Evolutionary conservation across 345 rosid species (phyloP).

Genomic region (Aegle marmelos): DNA sequence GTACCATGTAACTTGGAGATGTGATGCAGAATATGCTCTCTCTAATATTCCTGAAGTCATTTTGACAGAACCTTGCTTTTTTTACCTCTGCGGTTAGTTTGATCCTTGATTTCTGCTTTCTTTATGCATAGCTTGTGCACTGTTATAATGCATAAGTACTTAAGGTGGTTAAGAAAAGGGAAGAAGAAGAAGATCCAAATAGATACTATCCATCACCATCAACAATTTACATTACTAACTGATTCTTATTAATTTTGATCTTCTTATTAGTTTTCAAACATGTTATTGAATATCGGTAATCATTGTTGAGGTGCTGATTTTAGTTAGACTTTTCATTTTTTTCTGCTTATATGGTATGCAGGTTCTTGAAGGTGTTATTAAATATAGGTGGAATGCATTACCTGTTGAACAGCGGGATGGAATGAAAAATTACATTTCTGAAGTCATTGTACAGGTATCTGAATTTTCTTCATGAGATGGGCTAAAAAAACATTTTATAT

Average conservation of each 20-base stretch:
- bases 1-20: background rate
- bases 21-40: background rate
- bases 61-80: background rate
- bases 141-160: background rate
- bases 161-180: background rate
- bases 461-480: background rate
- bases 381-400: slow-evolving; percentile 98
- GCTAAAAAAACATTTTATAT: background rate
- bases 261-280: background rate
- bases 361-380: slow-evolving; percentile 98
- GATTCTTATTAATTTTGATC: background rate
- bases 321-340: background rate
- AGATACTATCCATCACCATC: background rate
- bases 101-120: background rate
- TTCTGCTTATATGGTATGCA: slow-evolving; percentile 26
- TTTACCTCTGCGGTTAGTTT: background rate
- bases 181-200: background rate
- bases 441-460: slow-evolving; percentile 92
- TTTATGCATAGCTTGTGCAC: background rate
- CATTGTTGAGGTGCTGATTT: background rate
- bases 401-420: slow-evolving; percentile 98
- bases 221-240: background rate
- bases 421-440: slow-evolving; percentile 98
- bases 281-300: background rate
- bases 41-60: background rate